Conservation (phyloP, 768 basidiomycete species). For the Psilocybe cyanescens region DNA sequence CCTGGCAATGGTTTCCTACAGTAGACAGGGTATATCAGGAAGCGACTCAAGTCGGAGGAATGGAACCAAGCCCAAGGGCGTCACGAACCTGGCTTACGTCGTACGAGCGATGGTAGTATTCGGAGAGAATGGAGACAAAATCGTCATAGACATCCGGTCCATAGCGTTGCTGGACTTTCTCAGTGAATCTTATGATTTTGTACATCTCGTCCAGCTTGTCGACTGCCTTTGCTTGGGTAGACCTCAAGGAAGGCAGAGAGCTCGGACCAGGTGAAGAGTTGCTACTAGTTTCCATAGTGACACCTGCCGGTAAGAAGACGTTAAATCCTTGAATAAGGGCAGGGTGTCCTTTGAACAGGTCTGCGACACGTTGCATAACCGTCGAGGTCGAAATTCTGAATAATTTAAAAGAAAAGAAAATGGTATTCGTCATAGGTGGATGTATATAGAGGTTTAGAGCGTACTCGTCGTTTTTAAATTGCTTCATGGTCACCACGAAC, state of each 20-base stretch:
- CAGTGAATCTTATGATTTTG: neutral
- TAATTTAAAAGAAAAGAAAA: too few relatives aligned
- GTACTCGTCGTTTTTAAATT: slow-evolving; percentile 75
- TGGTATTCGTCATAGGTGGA: neutral
- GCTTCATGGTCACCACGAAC: slow-evolving; percentile 79
- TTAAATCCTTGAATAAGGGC: slow-evolving; percentile 82
- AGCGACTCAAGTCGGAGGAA: neutral
- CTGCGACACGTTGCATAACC: slow-evolving; percentile 68
- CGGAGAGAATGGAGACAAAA: slow-evolving; percentile 8
- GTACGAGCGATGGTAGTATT: neutral
- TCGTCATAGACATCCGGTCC: slow-evolving; percentile 12
- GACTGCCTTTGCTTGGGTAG: neutral
- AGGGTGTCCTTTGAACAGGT: slow-evolving; percentile 73
- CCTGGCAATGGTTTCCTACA: neutral
- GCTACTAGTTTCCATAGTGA: slow-evolving; percentile 37
- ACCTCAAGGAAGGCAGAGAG: neutral
- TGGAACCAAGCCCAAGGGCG: too few relatives aligned
- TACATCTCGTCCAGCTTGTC: neutral
- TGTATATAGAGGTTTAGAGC: slow-evolving; percentile 27
- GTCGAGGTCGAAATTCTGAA: neutral
- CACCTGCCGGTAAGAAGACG: slow-evolving; percentile 74
- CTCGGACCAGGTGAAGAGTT: neutral
- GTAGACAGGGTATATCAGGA: neutral
- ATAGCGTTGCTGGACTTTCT: slow-evolving; percentile 5
- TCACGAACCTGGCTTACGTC: neutral